Conservation (phyloP, 768 basidiomycete genomes). For the Tricholoma hemisulphureum region DNA sequence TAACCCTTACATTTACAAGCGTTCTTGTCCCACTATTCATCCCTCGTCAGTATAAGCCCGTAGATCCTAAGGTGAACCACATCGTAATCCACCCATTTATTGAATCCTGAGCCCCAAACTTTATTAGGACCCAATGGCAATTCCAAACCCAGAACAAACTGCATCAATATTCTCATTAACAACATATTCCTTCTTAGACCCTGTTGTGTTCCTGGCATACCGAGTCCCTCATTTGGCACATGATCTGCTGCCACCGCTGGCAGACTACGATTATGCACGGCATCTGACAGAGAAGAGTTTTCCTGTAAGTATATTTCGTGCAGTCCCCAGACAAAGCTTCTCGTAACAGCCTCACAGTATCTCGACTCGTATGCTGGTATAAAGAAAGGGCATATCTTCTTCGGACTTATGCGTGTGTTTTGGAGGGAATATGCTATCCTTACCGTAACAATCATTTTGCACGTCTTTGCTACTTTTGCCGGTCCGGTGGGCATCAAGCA, state of each 20-base stretch:
- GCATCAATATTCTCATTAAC: constrained; percentile 43
- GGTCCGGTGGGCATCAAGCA: constrained; percentile 43
- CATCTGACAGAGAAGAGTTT: constrained; percentile 27
- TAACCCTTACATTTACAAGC: constrained; percentile 43
- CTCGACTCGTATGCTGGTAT: constrained; percentile 40
- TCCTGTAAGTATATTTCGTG: constrained; percentile 23
- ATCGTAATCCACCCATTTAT: not conserved
- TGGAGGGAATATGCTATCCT: constrained; percentile 33
- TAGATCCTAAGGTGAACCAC: constrained; percentile 43
- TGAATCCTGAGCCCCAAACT: not conserved
- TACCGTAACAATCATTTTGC: constrained; percentile 24
- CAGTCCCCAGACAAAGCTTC: not conserved
- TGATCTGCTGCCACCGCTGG: constrained; percentile 60
- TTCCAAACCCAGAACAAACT: constrained; percentile 51
- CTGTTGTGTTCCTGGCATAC: constrained; percentile 45
- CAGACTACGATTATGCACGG: constrained; percentile 52
- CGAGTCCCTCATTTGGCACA: constrained; percentile 46
- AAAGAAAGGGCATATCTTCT: constrained; percentile 45
- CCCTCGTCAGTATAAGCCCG: constrained; percentile 57
- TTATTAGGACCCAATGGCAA: constrained; percentile 33
- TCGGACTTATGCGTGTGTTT: constrained; percentile 42
- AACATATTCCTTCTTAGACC: constrained; percentile 56
- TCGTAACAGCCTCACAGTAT: constrained; percentile 19
- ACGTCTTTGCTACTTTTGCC: constrained; percentile 28
- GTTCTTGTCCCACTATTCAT: constrained; percentile 52